Evolutionary conservation across 306 rosid genomes (phyloP).

Genomic region (Prunus mira): DNA sequence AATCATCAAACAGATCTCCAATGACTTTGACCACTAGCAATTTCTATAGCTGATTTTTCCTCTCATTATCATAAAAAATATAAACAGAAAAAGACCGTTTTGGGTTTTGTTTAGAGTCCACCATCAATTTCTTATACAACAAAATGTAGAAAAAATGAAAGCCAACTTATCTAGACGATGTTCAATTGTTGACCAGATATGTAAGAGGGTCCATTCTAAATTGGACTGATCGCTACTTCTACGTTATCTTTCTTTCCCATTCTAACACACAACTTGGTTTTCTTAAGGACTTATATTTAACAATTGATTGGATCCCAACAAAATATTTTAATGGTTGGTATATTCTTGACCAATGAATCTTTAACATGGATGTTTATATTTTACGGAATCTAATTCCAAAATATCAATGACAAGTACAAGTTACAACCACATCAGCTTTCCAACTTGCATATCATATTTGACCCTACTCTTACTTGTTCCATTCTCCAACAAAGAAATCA

Average conservation of each 20-base stretch:
- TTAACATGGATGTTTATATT: neutral
- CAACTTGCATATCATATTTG: neutral
- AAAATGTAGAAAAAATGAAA: neutral
- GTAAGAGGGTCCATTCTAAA: neutral
- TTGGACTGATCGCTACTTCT: neutral
- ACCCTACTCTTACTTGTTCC: neutral
- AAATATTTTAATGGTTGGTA: neutral
- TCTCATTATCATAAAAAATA: neutral
- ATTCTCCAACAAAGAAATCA: neutral
- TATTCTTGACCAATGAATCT: neutral
- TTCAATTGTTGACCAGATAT: constrained; percentile 2
- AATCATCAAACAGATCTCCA: neutral
- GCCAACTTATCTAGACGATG: neutral
- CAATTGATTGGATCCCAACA: neutral
- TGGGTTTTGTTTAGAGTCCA: neutral
- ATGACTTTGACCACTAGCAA: neutral
- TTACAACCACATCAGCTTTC: neutral
- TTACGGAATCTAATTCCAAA: neutral
- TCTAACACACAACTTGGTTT: neutral
- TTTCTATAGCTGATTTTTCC: neutral
- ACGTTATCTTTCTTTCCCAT: neutral
- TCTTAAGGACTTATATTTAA: neutral
- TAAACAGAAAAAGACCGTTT: neutral
- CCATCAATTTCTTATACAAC: neutral
- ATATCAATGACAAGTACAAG: neutral